phyloP scores from a whole-genome alignment of 768 basidiomycete species.

The Podaxis sp. region DNA sequence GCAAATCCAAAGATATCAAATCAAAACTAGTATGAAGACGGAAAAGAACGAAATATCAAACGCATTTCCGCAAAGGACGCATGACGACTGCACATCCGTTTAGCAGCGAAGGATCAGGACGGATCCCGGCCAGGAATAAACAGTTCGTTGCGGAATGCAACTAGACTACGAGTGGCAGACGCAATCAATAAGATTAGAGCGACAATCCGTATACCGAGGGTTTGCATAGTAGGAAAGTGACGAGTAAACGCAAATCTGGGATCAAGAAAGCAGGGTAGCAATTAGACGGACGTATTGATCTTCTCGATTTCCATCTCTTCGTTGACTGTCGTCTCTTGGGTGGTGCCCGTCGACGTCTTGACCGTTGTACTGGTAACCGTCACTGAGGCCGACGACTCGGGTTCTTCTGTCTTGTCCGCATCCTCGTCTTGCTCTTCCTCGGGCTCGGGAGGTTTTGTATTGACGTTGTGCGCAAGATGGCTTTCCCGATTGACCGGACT shows the following conservation, averaged over 20 bases:
- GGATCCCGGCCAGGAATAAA: not conserved
- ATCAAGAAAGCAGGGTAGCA: not conserved
- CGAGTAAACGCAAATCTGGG: not conserved
- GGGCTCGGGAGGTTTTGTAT: conserved; percentile 30
- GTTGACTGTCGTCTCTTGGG: not conserved
- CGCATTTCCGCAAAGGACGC: not conserved
- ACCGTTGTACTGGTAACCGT: conserved; percentile 4
- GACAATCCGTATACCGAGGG: conserved; percentile 6
- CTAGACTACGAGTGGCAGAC: conserved; percentile 1
- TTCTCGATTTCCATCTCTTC: conserved; percentile 8
- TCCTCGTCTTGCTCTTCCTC: conserved; percentile 19
- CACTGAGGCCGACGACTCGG: not conserved
- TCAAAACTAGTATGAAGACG: not conserved
- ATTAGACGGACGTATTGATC: not conserved
- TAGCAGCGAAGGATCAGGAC: not conserved
- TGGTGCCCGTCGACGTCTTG: not conserved
- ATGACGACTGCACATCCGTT: not conserved
- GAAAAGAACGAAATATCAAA: not conserved
- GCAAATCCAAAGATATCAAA: conserved; percentile 9
- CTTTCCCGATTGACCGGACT: conserved; percentile 69
- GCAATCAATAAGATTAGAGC: conserved; percentile 11
- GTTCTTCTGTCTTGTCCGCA: not conserved
- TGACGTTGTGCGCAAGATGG: conserved; percentile 41
- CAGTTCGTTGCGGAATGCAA: not conserved
- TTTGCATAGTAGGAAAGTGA: conserved; percentile 6